These are phyloP conservation scores for Aspergillus homomorphus DNA, from an alignment of 495 filamentous ascomycete species.

Conservation along the genomic window DNA sequence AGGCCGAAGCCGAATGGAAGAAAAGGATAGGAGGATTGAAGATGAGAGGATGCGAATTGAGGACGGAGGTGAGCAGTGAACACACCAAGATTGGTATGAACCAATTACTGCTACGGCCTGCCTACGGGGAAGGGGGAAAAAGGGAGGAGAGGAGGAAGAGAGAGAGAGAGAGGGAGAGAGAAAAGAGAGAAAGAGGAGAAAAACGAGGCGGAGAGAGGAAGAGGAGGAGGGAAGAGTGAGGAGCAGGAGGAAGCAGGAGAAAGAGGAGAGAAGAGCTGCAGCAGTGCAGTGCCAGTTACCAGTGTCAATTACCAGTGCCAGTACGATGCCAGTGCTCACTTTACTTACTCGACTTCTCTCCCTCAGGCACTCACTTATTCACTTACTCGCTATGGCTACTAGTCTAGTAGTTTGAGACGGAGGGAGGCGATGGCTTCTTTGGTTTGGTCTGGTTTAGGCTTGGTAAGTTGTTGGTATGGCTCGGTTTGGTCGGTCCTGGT, in stretches of 20 bases:
- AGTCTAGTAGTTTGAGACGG: too few relatives aligned
- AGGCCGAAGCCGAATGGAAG: conserved; percentile 23
- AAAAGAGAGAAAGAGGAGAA: conserved; percentile 9
- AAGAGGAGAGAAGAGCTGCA: conserved; percentile 4
- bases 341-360: not conserved
- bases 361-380: not conserved
- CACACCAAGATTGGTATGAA: conserved; percentile 12
- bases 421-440: conserved; percentile 4
- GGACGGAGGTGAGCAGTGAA: conserved; percentile 8
- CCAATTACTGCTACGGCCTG: conserved; percentile 6
- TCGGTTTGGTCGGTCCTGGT: not conserved
- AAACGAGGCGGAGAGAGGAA: conserved; percentile 19
- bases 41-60: conserved; percentile 3
- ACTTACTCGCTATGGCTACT: not conserved
- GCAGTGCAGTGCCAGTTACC: not conserved
- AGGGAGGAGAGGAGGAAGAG: not conserved
- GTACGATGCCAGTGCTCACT: not conserved
- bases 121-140: conserved; percentile 1
- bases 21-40: conserved; percentile 12
- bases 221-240: not conserved
- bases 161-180: conserved; percentile 6
- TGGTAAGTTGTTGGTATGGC: not conserved
- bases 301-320: not conserved
- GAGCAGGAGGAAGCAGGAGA: conserved; percentile 2
- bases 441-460: not conserved